These are phyloP conservation scores for Schwanniomyces etchellsii DNA, from an alignment of 1,139 yeast genomes.

Conservation along the genomic window DNA sequence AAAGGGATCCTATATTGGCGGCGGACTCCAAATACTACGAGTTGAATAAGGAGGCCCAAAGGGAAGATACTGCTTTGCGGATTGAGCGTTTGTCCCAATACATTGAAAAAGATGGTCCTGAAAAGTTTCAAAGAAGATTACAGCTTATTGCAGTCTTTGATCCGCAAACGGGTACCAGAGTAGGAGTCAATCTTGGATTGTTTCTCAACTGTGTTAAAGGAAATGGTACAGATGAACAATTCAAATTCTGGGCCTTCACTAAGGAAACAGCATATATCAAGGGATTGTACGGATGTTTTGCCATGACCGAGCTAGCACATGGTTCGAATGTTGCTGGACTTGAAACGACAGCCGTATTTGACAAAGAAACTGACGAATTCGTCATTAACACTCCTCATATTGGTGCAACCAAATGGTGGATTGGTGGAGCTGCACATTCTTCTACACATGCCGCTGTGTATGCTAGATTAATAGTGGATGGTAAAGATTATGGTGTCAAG, in stretches of 20 bases:
- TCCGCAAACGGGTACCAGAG: conserved; percentile 52
- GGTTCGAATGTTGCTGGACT: conserved; percentile 44
- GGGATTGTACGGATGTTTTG: conserved; percentile 43
- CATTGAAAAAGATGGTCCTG: conserved; percentile 31
- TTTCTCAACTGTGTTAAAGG: conserved; percentile 68
- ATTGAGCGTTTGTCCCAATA: conserved; percentile 35
- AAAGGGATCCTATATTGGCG: conserved; percentile 38
- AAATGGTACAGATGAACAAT: conserved; percentile 54
- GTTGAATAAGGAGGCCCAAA: conserved; percentile 27
- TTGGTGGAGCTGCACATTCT: conserved; percentile 49
- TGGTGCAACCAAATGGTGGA: conserved; percentile 51
- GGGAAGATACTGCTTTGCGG: conserved; percentile 31
- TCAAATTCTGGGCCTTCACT: conserved; percentile 33
- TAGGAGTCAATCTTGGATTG: conserved; percentile 64
- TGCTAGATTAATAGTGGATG: conserved; percentile 39
- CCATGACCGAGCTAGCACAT: conserved; percentile 47
- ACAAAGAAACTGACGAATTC: conserved; percentile 35
- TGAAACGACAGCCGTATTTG: conserved; percentile 44
- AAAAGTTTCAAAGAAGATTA: conserved; percentile 33
- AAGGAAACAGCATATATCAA: conserved; percentile 33
- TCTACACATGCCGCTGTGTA: conserved; percentile 40
- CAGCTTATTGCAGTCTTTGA: conserved; percentile 55
- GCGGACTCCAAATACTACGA: conserved; percentile 33
- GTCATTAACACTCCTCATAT: conserved; percentile 43
- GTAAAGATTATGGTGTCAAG: conserved; percentile 44